Percentiles rank a stretch among this genome's conserved stretches.
phyloP scores from a whole-genome alignment of 225 moss, liverwort and hornwort species.

The Bryoerythrophyllum caledonicum region DNA sequence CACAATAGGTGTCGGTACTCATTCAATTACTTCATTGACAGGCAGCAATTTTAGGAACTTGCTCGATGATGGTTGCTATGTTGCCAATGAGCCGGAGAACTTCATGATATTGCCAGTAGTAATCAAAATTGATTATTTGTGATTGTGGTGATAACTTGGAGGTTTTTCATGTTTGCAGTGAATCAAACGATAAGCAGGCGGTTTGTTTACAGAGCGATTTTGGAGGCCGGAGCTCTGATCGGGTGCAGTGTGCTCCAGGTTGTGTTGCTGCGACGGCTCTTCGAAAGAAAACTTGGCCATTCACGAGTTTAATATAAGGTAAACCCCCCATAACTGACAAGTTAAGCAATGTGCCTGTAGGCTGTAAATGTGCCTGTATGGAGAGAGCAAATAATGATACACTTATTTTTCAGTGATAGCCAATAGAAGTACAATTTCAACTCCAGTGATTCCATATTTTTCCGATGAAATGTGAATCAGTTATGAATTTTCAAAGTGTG shows the following conservation, averaged over 20 bases:
- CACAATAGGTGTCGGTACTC: background rate
- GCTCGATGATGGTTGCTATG: background rate
- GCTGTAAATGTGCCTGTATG: no score
- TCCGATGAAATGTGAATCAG: no score
- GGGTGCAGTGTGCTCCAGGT: constrained; percentile 81
- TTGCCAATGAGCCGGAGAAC: background rate
- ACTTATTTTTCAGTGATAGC: no score
- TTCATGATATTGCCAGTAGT: background rate
- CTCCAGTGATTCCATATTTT: no score
- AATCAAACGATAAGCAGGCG: constrained; percentile 64
- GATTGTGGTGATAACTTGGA: background rate
- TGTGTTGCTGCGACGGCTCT: constrained; percentile 65
- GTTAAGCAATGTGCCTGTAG: no score
- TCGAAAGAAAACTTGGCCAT: constrained; percentile 65
- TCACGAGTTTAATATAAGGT: constrained; percentile 59
- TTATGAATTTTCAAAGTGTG: no score
- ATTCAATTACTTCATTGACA: background rate
- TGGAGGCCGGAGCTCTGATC: constrained; percentile 60
- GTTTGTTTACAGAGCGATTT: constrained; percentile 61
- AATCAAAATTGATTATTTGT: background rate
- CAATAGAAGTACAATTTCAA: no score
- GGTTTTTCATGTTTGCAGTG: constrained; percentile 38
- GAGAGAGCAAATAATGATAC: no score
- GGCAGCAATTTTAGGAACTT: background rate
- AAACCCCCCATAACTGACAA: no score